Conservation (phyloP, 495 filamentous ascomycete species). For the Sphaerosporella brunnea region DNA sequence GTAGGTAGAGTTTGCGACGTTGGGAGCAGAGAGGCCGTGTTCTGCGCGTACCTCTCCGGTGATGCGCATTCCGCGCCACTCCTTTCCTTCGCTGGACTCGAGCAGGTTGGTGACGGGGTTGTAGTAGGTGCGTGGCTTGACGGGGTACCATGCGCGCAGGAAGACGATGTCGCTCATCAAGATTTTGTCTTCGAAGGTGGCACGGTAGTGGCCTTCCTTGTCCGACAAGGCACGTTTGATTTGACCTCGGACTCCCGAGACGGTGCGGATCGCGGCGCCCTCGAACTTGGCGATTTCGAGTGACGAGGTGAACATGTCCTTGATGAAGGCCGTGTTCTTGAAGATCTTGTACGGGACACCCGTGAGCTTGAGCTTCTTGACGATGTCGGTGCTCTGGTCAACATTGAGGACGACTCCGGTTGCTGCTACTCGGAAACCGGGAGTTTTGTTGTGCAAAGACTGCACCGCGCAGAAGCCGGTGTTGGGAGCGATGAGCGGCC, state of each 20-base stretch:
- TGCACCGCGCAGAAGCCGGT: conserved; percentile 90
- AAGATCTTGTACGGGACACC: conserved; percentile 92
- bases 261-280: conserved; percentile 83
- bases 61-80: conserved; percentile 76
- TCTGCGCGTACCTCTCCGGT: conserved; percentile 84
- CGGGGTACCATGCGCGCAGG: conserved; percentile 85
- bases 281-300: conserved; percentile 97
- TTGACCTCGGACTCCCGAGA: conserved; percentile 86
- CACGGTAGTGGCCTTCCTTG: conserved; percentile 85
- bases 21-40: conserved; percentile 55
- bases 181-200: conserved; percentile 96
- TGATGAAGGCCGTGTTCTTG: conserved; percentile 97
- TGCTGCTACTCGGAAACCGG: conserved; percentile 83
- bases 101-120: conserved; percentile 90
- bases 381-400: conserved; percentile 85
- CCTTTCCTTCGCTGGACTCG: conserved; percentile 24
- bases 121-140: conserved; percentile 88
- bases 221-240: conserved; percentile 86
- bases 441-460: conserved; percentile 68
- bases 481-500: conserved; percentile 83
- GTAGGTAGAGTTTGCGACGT: conserved; percentile 65
- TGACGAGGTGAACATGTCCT: conserved; percentile 86
- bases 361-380: conserved; percentile 95
- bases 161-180: conserved; percentile 94
- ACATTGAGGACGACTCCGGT: conserved; percentile 85